Evolutionary conservation across 192 early-diverging fungal species (phyloP).

Genomic region (Gamsiella multidivaricata): DNA sequence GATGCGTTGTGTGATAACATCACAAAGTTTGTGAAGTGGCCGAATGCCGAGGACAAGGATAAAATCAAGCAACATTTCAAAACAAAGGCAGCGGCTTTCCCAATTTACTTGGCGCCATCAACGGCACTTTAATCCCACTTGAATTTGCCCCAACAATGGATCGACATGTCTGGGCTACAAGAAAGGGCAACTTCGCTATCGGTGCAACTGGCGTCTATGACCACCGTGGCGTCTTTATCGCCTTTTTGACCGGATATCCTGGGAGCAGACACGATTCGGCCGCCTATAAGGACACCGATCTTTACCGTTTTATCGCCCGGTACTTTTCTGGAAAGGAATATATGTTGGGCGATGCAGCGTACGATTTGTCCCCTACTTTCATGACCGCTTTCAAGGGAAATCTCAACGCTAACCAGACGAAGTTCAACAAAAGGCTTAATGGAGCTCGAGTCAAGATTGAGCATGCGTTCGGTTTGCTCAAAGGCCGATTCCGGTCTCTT

Average conservation of each 20-base stretch:
- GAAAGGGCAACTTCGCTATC: slow-evolving; percentile 1
- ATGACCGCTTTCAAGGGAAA: background rate
- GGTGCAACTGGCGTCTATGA: too few relatives aligned
- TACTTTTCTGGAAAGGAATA: background rate
- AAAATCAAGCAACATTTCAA: background rate
- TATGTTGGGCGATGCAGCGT: background rate
- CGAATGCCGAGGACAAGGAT: background rate
- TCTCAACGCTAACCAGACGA: background rate
- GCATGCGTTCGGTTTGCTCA: background rate
- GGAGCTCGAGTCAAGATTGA: background rate
- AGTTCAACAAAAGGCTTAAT: background rate
- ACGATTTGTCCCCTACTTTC: slow-evolving; percentile 5
- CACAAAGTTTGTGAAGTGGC: background rate
- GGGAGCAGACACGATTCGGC: too few relatives aligned
- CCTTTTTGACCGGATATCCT: too few relatives aligned
- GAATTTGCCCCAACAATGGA: background rate
- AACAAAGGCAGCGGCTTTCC: background rate
- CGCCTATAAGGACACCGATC: background rate
- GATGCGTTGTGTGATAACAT: background rate
- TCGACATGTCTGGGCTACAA: background rate
- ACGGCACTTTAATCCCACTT: background rate
- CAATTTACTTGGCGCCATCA: background rate
- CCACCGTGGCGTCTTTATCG: too few relatives aligned
- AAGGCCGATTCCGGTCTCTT: background rate
- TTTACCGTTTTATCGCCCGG: background rate